Base-by-base conservation (phyloP, 192 early-diverging fungal species). In the Spizellomyces sp. region DNA sequence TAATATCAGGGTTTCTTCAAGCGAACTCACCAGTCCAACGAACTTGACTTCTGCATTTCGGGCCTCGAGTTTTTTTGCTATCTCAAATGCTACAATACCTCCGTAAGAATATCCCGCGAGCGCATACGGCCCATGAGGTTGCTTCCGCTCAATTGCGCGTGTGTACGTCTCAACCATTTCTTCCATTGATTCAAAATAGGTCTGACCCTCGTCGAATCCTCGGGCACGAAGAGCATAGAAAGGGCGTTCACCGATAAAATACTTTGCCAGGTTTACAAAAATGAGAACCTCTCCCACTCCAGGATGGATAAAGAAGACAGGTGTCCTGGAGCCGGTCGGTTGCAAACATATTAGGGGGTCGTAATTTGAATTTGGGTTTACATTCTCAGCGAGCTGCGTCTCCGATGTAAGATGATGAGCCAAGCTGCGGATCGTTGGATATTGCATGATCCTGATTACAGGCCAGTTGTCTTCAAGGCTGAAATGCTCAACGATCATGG, bases 91-190 rank as follows among this genome's bases (percentile, higher is more conserved):
- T 6, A 70, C 46, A n/a, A 14, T 4, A n/a, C 68, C 68, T 22
- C 68, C 68, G 45, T 41, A 41, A 14, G 58, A 61, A 21, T 70
- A 48, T 41, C 68, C 68, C 6, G 43, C 57, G 0, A 70, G 43
- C 5, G 46, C 44, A 60, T 70, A 70, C 10, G 68, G 68, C 17
- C 68, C 68, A 21, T 61, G 21, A 19, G 57, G 68, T 43, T 70
- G 68, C 15, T 21, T 58, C 41, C 41, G 9, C 22, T 36, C 41
- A 41, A 58, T 58, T 58, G 22, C 57, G 7, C 22, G 22, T 8
- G 41, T 41, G 57, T 58, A 58, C 57, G 57, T 58, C 41, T 58
- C 57, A 8, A 58, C 57, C 57, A 58, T 58, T 58, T 58, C 57
- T 5, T 58, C 57, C 57, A 58, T 58, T 41, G 57, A 58, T 41